These are phyloP conservation scores for Marvania coccoides DNA, from an alignment of 139 green algal species.

Conservation along the genomic window DNA sequence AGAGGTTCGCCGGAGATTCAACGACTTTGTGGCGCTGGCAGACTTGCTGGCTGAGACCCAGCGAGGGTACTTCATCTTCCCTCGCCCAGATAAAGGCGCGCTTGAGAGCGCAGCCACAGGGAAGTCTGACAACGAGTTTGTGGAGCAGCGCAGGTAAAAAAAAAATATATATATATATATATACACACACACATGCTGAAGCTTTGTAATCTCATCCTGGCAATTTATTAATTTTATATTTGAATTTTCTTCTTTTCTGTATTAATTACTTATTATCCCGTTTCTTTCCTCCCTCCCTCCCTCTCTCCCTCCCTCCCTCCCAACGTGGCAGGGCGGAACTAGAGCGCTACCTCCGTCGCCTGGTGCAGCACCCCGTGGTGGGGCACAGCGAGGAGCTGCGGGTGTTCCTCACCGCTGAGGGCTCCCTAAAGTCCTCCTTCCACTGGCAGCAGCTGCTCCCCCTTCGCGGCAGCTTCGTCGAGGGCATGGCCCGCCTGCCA, in stretches of 20 bases:
- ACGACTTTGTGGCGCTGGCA: slow-evolving; percentile 74
- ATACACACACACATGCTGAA: too few species aligned
- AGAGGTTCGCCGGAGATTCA: slow-evolving; percentile 66
- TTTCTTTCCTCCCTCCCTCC: too few species aligned
- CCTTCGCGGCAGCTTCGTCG: slow-evolving; percentile 44
- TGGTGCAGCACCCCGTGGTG: slow-evolving; percentile 74
- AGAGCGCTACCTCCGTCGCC: slow-evolving; percentile 72
- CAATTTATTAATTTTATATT: too few species aligned
- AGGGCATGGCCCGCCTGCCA: slow-evolving; percentile 62
- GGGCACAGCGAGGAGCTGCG: slow-evolving; percentile 55
- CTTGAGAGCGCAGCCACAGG: slow-evolving; percentile 51
- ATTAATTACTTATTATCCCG: too few species aligned
- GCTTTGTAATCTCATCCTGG: too few species aligned
- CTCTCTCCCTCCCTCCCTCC: too few species aligned
- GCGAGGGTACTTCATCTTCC: slow-evolving; percentile 84
- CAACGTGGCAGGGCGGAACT: slow-evolving; percentile 56
- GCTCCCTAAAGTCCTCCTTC: slow-evolving; percentile 39
- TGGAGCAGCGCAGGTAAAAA: too few species aligned
- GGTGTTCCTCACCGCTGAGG: slow-evolving; percentile 75
- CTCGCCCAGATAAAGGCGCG: slow-evolving; percentile 81
- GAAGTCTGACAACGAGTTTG: slow-evolving; percentile 53
- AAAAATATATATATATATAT: too few species aligned
- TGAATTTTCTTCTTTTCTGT: too few species aligned
- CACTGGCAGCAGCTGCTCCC: slow-evolving; percentile 62
- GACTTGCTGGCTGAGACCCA: slow-evolving; percentile 62